Conservation (phyloP, 129 eudicot species). For the Flaveria ramosissima region DNA sequence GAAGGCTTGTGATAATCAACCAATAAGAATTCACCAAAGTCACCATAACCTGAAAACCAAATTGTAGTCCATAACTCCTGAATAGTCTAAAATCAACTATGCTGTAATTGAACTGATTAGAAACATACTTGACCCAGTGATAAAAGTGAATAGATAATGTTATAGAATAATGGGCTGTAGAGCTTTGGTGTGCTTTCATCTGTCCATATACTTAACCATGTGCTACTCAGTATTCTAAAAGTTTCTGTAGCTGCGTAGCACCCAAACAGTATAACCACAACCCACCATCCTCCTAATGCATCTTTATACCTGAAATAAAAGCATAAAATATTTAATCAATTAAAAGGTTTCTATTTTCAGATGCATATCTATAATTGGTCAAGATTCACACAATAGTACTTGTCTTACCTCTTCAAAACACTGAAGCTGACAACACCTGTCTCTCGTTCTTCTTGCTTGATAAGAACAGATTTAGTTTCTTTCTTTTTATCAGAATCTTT, state of each 20-base stretch:
- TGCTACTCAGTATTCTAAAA: conserved; percentile 81
- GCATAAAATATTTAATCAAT: background rate
- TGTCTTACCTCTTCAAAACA: conserved; percentile 70
- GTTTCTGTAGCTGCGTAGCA: conserved; percentile 78
- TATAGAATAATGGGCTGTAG: conserved; percentile 64
- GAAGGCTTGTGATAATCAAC: conserved; percentile 85
- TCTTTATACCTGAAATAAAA: conserved; percentile 64
- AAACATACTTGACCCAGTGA: conserved; percentile 79
- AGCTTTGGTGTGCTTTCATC: conserved; percentile 63
- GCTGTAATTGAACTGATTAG: background rate
- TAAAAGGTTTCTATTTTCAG: background rate
- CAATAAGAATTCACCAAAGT: conserved; percentile 83
- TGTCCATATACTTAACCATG: conserved; percentile 97
- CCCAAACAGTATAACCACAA: conserved; percentile 59
- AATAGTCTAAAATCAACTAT: background rate
- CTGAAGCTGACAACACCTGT: conserved; percentile 83
- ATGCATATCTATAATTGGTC: background rate
- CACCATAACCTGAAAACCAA: conserved; percentile 68
- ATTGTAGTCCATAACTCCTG: conserved; percentile 20
- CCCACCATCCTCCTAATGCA: conserved; percentile 93
- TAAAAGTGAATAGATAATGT: conserved; percentile 71
- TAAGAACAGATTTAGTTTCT: conserved; percentile 73
- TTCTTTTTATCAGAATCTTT: conserved; percentile 52
- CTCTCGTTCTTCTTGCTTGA: conserved; percentile 91
- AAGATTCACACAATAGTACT: background rate